Percentiles rank a stretch among this genome's conserved stretches.
Evolutionary conservation across 352 stramenopile genomes (phyloP).

Genomic region (Pythium periplocum): DNA sequence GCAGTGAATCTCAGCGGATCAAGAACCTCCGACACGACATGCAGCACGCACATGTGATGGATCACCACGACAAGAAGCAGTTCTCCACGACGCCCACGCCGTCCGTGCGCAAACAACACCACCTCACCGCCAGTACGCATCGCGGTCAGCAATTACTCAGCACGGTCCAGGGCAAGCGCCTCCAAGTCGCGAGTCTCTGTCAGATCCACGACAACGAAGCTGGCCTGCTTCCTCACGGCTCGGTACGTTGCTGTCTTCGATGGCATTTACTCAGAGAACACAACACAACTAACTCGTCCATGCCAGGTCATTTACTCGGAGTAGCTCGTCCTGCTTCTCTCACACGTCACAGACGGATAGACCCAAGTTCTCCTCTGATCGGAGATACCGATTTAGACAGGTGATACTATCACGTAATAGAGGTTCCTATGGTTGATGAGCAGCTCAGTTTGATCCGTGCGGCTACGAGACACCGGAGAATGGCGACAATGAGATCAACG

Average conservation of each 20-base stretch:
- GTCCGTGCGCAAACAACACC: constrained; percentile 34
- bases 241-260: constrained; percentile 19
- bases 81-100: constrained; percentile 50
- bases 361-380: no score
- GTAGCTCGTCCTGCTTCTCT: constrained; percentile 1
- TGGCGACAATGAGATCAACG: constrained; percentile 3
- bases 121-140: constrained; percentile 46
- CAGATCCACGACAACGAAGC: constrained; percentile 55
- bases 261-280: not conserved
- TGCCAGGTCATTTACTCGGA: constrained; percentile 12
- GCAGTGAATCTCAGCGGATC: constrained; percentile 62
- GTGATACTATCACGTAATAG: not conserved
- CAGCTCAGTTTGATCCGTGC: no score
- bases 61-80: constrained; percentile 51
- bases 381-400: no score
- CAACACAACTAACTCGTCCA: not conserved
- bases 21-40: constrained; percentile 64
- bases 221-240: constrained; percentile 35
- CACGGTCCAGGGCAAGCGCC: constrained; percentile 62
- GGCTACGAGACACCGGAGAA: not conserved
- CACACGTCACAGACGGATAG: constrained; percentile 16
- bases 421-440: no score
- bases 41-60: constrained; percentile 51
- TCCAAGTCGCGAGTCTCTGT: constrained; percentile 69
- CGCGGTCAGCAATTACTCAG: constrained; percentile 67